Base-by-base conservation (phyloP, 768 basidiomycete species). In the Kwoniella newhampshirensis region DNA sequence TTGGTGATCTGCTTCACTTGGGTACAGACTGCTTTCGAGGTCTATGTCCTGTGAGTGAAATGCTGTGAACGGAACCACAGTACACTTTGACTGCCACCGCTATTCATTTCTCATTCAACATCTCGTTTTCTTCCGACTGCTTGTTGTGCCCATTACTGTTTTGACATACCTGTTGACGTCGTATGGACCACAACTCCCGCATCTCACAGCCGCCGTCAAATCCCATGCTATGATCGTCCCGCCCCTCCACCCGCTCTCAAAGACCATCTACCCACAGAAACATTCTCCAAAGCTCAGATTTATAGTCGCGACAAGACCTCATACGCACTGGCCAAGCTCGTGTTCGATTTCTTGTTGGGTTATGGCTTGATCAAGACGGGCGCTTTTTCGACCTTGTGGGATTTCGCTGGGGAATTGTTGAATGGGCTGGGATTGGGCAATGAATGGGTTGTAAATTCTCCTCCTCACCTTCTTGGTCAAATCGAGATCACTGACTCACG, bases 241-340 rank as follows among this genome's bases (percentile, higher is more conserved):
- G 80, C 81, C 35, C 91, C 88, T 0, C 90, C 91, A 1, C 71
- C 82, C 2, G 84, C 83, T 2, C 82, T 96, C 2, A 84, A 83
- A 3, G 76, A 76, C 1, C 86, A 91, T 72, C 86, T 93, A 66
- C 81, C 82, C 15, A 71, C 78, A 9, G 83, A 86, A 2, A 85
- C 84, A 13, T 94, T 93, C 75, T 80, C 84, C 59, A 96, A 96
- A 68, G 92, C 91, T 0, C 94, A 99, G 75, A 78, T 81, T 39
- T 99, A 99, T 78, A 91, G 91, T 18, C 84, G 82, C 48, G 89
- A 91, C 82, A 96, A 96, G 78, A 88, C 91, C 11, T 82, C 83
- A 68, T 93, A 88, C 75, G 83, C 86, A 2, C 77, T 94, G 37
- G 71, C 89, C 65, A 85, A 87, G 0, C 84, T 86, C 1, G 62